Evolutionary conservation across 148 eudicot genomes (phyloP).

Genomic region (Silene latifolia): DNA sequence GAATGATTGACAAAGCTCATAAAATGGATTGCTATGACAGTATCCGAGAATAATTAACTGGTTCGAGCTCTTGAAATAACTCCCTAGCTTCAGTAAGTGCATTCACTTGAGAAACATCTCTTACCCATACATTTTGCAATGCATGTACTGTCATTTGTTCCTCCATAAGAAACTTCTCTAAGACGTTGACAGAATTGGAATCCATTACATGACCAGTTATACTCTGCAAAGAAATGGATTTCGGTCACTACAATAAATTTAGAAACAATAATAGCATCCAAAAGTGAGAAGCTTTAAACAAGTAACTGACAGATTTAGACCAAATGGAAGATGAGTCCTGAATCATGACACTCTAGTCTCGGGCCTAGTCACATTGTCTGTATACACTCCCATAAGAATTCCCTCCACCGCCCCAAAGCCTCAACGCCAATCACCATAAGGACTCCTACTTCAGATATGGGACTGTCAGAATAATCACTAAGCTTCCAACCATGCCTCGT

Average conservation of each 20-base stretch:
- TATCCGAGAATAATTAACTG: conserved; percentile 22
- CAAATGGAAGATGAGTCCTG: background rate
- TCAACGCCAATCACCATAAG: background rate
- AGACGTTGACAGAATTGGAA: conserved; percentile 24
- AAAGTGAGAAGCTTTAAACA: background rate
- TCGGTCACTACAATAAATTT: background rate
- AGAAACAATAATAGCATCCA: background rate
- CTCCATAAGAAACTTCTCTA: conserved; percentile 45
- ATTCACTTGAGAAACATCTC: conserved; percentile 44
- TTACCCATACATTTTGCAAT: conserved; percentile 64
- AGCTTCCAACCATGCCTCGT: background rate
- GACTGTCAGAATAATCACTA: too few relatives aligned
- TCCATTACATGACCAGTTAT: conserved; percentile 59
- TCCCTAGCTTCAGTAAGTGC: conserved; percentile 61
- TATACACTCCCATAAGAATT: background rate
- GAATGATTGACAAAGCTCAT: background rate
- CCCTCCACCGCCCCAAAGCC: background rate
- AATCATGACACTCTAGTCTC: background rate
- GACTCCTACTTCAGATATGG: background rate
- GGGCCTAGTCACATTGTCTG: background rate
- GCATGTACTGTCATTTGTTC: conserved; percentile 53
- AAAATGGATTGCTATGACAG: background rate
- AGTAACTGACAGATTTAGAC: background rate
- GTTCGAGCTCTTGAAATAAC: conserved; percentile 38
- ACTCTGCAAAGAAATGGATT: conserved; percentile 38